These are phyloP conservation scores for Ophiobolus disseminans DNA, from an alignment of 2,329 filamentous ascomycete genomes.

Conservation along the genomic window DNA sequence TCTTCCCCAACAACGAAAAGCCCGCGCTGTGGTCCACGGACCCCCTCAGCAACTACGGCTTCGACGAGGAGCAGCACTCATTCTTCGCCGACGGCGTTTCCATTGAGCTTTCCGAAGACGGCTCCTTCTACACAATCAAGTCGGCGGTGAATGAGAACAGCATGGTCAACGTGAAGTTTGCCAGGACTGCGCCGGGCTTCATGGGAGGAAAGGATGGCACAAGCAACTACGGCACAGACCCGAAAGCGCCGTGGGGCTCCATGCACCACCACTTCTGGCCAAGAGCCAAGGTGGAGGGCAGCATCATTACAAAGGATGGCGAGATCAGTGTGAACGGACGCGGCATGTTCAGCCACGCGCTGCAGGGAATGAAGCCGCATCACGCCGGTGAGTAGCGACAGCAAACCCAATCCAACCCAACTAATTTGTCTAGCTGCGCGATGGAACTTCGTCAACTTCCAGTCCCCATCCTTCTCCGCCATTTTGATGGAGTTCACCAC, in stretches of 20 bases:
- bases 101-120: constrained; percentile 84
- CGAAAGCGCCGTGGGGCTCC: constrained; percentile 83
- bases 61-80: constrained; percentile 80
- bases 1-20: constrained; percentile 74
- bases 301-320: constrained; percentile 81
- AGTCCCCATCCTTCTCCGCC: constrained; percentile 84
- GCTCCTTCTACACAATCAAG: constrained; percentile 84
- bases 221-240: constrained; percentile 85
- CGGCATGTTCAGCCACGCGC: constrained; percentile 80
- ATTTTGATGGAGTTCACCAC: constrained; percentile 97
- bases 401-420: background rate
- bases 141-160: constrained; percentile 81
- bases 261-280: constrained; percentile 98
- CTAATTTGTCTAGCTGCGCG: constrained; percentile 64
- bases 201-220: constrained; percentile 84
- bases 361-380: constrained; percentile 99
- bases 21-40: constrained; percentile 85
- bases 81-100: constrained; percentile 90
- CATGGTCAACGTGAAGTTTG: constrained; percentile 86
- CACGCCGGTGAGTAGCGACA: constrained; percentile 70
- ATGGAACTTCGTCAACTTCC: constrained; percentile 95
- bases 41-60: constrained; percentile 77
- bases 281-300: constrained; percentile 79
- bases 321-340: constrained; percentile 81
- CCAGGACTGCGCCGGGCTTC: constrained; percentile 78